Evolutionary conservation across 306 rosid species (phyloP).

Genomic region (Heteromeles arbutifolia): DNA sequence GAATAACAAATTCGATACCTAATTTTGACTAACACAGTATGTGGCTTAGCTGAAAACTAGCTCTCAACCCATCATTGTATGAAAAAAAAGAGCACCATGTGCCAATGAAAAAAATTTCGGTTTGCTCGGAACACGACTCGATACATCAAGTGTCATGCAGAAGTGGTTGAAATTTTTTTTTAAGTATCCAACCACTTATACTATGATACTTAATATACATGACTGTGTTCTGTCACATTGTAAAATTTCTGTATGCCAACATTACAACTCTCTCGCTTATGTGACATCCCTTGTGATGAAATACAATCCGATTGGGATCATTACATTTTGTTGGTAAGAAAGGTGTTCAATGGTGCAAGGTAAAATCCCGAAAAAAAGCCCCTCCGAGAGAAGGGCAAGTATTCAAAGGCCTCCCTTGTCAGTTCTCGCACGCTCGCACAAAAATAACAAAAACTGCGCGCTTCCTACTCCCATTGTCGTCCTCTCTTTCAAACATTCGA

Average conservation of each 20-base stretch:
- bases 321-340: not conserved
- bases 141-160: rapidly evolving
- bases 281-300: not conserved
- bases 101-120: not conserved
- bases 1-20: rapidly evolving
- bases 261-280: not conserved
- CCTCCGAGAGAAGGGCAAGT: not conserved
- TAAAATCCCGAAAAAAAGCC: not conserved
- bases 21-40: too few relatives aligned
- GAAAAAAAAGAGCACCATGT: not conserved
- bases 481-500: slow-evolving; percentile 32
- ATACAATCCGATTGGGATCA: not conserved
- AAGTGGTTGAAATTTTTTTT: too few relatives aligned
- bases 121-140: rapidly evolving
- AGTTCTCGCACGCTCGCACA: not conserved
- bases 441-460: slow-evolving; percentile 53
- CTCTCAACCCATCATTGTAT: too few relatives aligned
- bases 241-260: not conserved
- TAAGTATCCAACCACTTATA: too few relatives aligned
- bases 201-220: too few relatives aligned
- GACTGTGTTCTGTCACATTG: rapidly evolving
- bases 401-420: not conserved
- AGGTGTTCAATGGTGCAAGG: not conserved
- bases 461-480: slow-evolving; percentile 16
- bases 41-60: too few relatives aligned